phyloP scores from a whole-genome alignment of 2,329 filamentous ascomycete genomes.

The Penicillium sp. region DNA sequence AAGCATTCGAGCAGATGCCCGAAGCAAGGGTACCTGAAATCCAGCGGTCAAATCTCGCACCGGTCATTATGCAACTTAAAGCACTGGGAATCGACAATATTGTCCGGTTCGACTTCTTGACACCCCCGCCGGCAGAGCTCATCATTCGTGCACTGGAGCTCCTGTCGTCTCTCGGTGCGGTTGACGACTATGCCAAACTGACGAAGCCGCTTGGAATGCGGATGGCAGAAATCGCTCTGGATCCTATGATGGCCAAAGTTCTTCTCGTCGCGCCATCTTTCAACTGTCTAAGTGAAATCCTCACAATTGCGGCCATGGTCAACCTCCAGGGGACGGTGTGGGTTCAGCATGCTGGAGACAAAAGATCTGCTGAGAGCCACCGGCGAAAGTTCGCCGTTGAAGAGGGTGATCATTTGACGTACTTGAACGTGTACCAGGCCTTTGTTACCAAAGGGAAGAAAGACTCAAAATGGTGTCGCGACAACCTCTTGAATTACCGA shows the following conservation, averaged over 20 bases:
- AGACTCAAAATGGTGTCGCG: constrained; percentile 75
- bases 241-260: constrained; percentile 91
- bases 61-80: constrained; percentile 81
- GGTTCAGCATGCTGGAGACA: constrained; percentile 69
- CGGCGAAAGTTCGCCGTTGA: constrained; percentile 78
- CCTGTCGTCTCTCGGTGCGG: constrained; percentile 72
- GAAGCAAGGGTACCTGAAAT: constrained; percentile 79
- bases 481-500: constrained; percentile 81
- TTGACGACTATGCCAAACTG: constrained; percentile 83
- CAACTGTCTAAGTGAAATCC: constrained; percentile 71
- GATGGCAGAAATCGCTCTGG: constrained; percentile 87
- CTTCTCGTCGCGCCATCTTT: constrained; percentile 67
- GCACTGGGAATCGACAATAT: constrained; percentile 93
- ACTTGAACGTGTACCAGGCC: constrained; percentile 85
- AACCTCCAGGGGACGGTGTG: constrained; percentile 74
- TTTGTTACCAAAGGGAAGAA: constrained; percentile 77
- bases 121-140: constrained; percentile 72
- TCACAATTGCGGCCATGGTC: constrained; percentile 90
- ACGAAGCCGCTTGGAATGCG: constrained; percentile 76
- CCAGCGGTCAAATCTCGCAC: constrained; percentile 81
- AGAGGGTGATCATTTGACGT: constrained; percentile 85
- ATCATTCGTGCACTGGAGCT: constrained; percentile 80
- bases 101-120: constrained; percentile 79
- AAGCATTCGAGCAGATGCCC: constrained; percentile 56
- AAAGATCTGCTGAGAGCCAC: constrained; percentile 63